Evolutionary conservation across 306 rosid genomes (phyloP).

Genomic region (Dicorynia guianensis): DNA sequence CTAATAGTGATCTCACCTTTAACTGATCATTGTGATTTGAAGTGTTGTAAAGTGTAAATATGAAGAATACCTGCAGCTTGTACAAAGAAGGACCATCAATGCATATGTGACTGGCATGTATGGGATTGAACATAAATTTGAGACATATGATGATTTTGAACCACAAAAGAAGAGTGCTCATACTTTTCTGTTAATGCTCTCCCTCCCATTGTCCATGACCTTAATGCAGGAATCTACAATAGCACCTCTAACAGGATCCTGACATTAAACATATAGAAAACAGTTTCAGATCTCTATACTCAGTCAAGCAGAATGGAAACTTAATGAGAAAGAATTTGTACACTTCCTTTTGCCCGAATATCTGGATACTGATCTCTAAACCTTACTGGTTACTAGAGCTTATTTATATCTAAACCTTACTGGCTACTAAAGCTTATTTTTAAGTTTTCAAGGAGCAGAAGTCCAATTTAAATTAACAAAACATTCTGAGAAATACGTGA

Average conservation of each 20-base stretch:
- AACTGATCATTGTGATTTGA: slow-evolving; percentile 82
- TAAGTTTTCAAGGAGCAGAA: neutral
- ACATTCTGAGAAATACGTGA: neutral
- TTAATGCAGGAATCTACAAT: slow-evolving; percentile 81
- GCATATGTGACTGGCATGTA: slow-evolving; percentile 1
- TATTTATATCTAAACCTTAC: no score
- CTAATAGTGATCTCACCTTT: slow-evolving; percentile 62
- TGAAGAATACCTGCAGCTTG: slow-evolving; percentile 73
- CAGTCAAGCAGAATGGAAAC: slow-evolving; percentile 31
- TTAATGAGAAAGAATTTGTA: slow-evolving; percentile 4
- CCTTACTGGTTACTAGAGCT: no score
- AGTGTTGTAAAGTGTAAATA: slow-evolving; percentile 80
- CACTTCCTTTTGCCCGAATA: neutral
- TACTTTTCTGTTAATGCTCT: slow-evolving; percentile 86
- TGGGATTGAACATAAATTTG: slow-evolving; percentile 31
- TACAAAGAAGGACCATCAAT: slow-evolving; percentile 30
- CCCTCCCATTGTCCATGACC: slow-evolving; percentile 86
- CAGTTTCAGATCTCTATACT: slow-evolving; percentile 26
- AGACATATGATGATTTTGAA: slow-evolving; percentile 2
- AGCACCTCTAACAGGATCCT: slow-evolving; percentile 91
- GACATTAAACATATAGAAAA: slow-evolving; percentile 35
- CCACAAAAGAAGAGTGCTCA: slow-evolving; percentile 12
- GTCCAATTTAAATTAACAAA: neutral
- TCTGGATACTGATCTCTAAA: neutral
- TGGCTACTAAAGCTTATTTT: neutral